Base-by-base conservation (phyloP, 177 flowering plant species). In the Vitis hybrid region DNA sequence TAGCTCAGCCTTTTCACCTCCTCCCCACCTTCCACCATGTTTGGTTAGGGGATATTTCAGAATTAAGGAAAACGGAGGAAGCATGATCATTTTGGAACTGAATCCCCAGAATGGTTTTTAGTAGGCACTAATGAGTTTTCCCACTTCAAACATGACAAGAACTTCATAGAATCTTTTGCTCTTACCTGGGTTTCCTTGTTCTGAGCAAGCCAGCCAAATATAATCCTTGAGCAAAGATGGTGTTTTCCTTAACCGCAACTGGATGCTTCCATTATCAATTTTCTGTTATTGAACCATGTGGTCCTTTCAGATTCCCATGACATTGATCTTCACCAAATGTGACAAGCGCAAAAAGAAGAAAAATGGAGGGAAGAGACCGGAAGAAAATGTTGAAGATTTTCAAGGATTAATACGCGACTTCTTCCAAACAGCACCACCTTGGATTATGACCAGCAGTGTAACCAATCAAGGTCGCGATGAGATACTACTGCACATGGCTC, bases 401-500 rank as follows among this genome's bases (percentile, higher is more conserved):
- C 92, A 84, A 73, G 81, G 83, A 66, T 56, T 92, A 78, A 89
- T 95, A 73, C 81, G 85, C 12, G 87, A 89, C 11, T 90, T 79
- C 86, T 95, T 95, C 71, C 71, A 89, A 68, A 75, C 90, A 57
- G 76, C 84, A 1, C 98, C 99, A 2, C 99, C 99, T 17, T 95
- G 98, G 98, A 90, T 95, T 64, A 95, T 93, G 98, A 93, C 98
- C 20, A 95, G 99, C 82, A 90, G 99, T 51, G 89, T 93, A 52
- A 90, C 98, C 49, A 86, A 92, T 78, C 91, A 85, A 80, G 99
- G 98, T 19, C 89, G 99, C 9, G 95, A 96, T 72, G 97, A 95
- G 80, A 86, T 94, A 58, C 82, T 96, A 51, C 75, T 94, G 62
- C 98, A 96, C 83, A 92, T 94, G 89, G 93, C 98, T 74, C 99